Evolutionary conservation across 108 stramenopile species (phyloP), one percentile per base, ranked within the genome.

Genomic region (Nitzschia putrida): DNA sequence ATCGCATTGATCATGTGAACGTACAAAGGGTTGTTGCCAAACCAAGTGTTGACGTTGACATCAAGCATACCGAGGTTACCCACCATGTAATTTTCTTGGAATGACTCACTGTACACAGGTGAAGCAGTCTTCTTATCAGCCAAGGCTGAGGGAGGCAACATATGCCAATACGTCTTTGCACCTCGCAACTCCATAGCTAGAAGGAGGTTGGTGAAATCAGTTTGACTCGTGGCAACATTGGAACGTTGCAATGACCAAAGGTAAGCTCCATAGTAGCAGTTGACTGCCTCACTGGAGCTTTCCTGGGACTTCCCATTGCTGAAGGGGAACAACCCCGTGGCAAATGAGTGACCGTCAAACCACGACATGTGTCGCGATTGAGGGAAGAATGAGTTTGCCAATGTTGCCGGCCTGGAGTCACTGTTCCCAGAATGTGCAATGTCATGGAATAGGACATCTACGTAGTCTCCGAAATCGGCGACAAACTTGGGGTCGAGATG

Each of bases 231-330:
- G 8, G 71, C 79, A 50, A 63, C 55, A 37, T 82, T 76, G 72
- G 80, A 80, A 57, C 91, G 74, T 34, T 94, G 91, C 52, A 83
- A 58, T 13, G 91, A 87, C 91, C 92, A 93, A 64, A 97, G 81
- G 73, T 92, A 95, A 1, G 92, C 96, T 8, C 92, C 95, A 68
- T 86, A 97, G 74, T 98, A 98, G 56, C 96, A 93, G 75, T 98
- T 98, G 1, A 94, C 85, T 39, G 97, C 96, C 83, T 98, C 98
- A 68, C 94, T 95, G 14, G 93, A 94, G 57, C 93, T 95, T 73
- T 98, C 98, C 80, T 98, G 98, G 9, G 90, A 90, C 73, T 98
- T 98, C 14, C 97, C 98, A 64, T 97, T 82, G 11, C 81, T 93
- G 68, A 88, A 89, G 50, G 86, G 88, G 74, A 94, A 94, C 50